Evolutionary conservation across 2,329 filamentous ascomycete genomes (phyloP), one percentile per base, ranked within the genome.

Genomic region (Fusarium coffeatum): DNA sequence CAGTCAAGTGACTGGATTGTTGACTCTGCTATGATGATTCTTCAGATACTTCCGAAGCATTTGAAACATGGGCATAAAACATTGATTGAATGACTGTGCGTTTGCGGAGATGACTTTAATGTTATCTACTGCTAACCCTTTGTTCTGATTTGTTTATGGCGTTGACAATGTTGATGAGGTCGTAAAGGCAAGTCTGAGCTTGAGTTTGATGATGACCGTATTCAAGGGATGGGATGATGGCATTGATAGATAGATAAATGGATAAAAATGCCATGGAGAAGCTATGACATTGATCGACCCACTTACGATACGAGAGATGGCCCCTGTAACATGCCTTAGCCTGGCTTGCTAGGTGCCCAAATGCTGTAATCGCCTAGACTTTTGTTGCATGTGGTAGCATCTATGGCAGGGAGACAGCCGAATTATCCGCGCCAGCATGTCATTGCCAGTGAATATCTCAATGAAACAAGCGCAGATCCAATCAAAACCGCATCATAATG

Each of bases 21-120:
- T 46, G 43, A 59, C 49, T 65, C 73, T 84, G 89, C 88, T 68
- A 79, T 92, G 89, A 92, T 90, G 89, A 91, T 82, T 81, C 81
- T 66, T 82, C 90, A 92, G 90, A 92, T 92, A 92, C 90, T 92
- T 89, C 89, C 85, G 89, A 92, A 86, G 83, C 80, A 77, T 72
- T 37, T 79, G 79, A 65, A 61, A 58, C 61, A 60, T 64, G 64
- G 59, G 66, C 54, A 66, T 25, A 49, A 64, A 61, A 66, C 66
- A 60, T 66, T 62, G 53, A 59, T 32, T 42, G 64, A 60, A 59
- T 66, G 71, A 75, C 62, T 82, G 85, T 80, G 86, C 68, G 85
- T 88, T 88, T 87, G 78, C 76, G 41, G 61, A 37, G 28, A 15
- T 8, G 20, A 47, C 20, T 73, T 80, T 23, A 15, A 20, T 51